These are phyloP conservation scores for Boletus mariae DNA, from an alignment of 1,284 basidiomycete genomes.

Conservation along the genomic window DNA sequence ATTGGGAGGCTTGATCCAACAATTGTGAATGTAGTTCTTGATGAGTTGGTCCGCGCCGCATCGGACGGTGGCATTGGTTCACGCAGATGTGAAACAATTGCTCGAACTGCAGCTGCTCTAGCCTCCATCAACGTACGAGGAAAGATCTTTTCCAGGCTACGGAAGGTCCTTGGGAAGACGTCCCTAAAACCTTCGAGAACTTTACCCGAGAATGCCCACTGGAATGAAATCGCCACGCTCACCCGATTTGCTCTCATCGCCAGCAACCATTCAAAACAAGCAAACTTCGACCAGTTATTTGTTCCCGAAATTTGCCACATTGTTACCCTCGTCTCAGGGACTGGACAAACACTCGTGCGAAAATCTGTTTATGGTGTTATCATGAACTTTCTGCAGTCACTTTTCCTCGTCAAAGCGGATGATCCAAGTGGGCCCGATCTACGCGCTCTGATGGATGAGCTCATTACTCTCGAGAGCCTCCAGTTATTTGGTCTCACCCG, in stretches of 20 bases:
- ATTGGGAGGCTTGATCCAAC: slow-evolving; percentile 64
- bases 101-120: slow-evolving; percentile 70
- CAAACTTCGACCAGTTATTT: slow-evolving; percentile 70
- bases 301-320: slow-evolving; percentile 81
- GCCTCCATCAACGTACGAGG: slow-evolving; percentile 78
- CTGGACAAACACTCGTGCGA: slow-evolving; percentile 70
- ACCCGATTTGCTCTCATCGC: slow-evolving; percentile 71
- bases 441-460: slow-evolving; percentile 58
- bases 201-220: slow-evolving; percentile 70
- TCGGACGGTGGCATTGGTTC: slow-evolving; percentile 79
- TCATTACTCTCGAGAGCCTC: slow-evolving; percentile 54
- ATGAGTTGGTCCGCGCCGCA: slow-evolving; percentile 76
- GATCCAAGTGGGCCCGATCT: slow-evolving; percentile 58
- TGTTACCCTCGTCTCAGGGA: slow-evolving; percentile 69
- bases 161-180: slow-evolving; percentile 75
- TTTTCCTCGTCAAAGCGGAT: slow-evolving; percentile 58
- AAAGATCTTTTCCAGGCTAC: slow-evolving; percentile 70
- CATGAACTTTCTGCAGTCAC: slow-evolving; percentile 75
- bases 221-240: slow-evolving; percentile 82
- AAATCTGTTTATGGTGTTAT: slow-evolving; percentile 79
- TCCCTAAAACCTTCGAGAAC: slow-evolving; percentile 59
- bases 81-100: slow-evolving; percentile 69
- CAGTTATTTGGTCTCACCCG: slow-evolving; percentile 72
- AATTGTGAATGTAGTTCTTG: slow-evolving; percentile 68
- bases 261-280: slow-evolving; percentile 62